Evolutionary conservation across 1,284 basidiomycete species (phyloP).

Genomic region (Afroboletus lepidellus): DNA sequence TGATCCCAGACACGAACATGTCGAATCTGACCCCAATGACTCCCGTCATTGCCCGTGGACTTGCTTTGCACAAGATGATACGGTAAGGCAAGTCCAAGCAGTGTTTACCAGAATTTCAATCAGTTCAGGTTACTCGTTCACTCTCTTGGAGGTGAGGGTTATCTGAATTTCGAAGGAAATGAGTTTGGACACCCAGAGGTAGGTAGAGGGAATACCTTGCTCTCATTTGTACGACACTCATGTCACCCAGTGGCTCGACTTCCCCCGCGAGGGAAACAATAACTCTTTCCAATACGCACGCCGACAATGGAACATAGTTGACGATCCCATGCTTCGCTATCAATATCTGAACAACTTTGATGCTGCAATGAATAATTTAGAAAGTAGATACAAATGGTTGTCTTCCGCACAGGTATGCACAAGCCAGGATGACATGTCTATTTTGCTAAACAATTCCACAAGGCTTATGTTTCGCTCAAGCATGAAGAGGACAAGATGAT

Average conservation of each 20-base stretch:
- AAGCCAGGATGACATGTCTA: neutral
- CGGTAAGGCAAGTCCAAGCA: conserved; percentile 51
- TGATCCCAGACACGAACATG: conserved; percentile 84
- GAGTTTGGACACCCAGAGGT: conserved; percentile 98
- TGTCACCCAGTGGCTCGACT: conserved; percentile 88
- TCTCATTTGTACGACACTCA: conserved; percentile 1
- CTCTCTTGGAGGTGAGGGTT: conserved; percentile 93
- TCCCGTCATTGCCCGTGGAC: conserved; percentile 82
- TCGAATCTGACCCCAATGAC: conserved; percentile 87
- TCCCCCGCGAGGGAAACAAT: conserved; percentile 92
- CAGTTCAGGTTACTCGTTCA: conserved; percentile 78
- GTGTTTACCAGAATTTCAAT: conserved; percentile 2
- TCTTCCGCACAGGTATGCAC: conserved; percentile 67
- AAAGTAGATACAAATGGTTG: conserved; percentile 83
- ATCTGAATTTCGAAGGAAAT: conserved; percentile 97
- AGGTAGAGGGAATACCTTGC: conserved; percentile 16
- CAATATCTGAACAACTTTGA: conserved; percentile 94
- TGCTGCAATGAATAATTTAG: conserved; percentile 87
- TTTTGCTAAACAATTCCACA: conserved; percentile 16
- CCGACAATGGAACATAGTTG: conserved; percentile 93
- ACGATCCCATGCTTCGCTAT: conserved; percentile 85
- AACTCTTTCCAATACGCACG: conserved; percentile 96
- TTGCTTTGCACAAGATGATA: conserved; percentile 97
- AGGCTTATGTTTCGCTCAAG: conserved; percentile 92
- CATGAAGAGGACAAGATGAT: conserved; percentile 91